phyloP scores from a whole-genome alignment of 2,329 filamentous ascomycete species.

The Canariomyces notabilis region DNA sequence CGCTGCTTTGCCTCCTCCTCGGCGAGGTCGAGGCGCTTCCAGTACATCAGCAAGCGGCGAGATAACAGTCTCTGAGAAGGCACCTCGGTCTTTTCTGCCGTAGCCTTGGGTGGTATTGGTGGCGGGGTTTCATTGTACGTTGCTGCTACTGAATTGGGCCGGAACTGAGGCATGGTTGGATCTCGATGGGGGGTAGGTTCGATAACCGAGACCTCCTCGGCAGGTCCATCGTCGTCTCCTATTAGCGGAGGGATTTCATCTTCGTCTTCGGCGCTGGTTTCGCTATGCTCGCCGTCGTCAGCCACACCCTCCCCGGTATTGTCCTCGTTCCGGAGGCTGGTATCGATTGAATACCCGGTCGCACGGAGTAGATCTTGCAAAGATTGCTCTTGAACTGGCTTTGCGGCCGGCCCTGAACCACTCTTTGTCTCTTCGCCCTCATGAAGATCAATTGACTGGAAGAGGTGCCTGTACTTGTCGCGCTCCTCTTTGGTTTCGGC shows the following conservation, averaged over 20 bases:
- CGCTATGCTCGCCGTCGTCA: conserved; percentile 13
- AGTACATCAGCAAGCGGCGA: conserved; percentile 38
- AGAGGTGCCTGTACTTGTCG: conserved; percentile 47
- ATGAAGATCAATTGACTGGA: conserved; percentile 38
- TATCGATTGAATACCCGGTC: conserved; percentile 42
- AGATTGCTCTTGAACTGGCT: conserved; percentile 26
- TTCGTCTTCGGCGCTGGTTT: conserved; percentile 9
- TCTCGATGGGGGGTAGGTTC: conserved; percentile 39
- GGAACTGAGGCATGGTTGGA: conserved; percentile 34
- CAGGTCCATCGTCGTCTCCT: conserved; percentile 18
- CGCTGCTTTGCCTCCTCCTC: conserved; percentile 64
- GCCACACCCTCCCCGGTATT: conserved; percentile 17
- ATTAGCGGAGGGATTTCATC: conserved; percentile 3
- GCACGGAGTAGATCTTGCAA: conserved; percentile 39
- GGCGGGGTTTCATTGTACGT: neutral
- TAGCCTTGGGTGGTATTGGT: neutral
- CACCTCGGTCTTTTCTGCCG: neutral
- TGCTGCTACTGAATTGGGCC: conserved; percentile 17
- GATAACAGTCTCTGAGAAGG: conserved; percentile 22
- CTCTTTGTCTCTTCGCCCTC: conserved; percentile 21
- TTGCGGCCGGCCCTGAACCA: conserved; percentile 7
- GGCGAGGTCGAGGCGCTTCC: conserved; percentile 56
- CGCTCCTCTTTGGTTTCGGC: conserved; percentile 59
- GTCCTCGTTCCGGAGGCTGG: conserved; percentile 19
- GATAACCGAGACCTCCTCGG: neutral